Evolutionary conservation across 345 rosid species (phyloP).

Genomic region (Sisymbrium irio): DNA sequence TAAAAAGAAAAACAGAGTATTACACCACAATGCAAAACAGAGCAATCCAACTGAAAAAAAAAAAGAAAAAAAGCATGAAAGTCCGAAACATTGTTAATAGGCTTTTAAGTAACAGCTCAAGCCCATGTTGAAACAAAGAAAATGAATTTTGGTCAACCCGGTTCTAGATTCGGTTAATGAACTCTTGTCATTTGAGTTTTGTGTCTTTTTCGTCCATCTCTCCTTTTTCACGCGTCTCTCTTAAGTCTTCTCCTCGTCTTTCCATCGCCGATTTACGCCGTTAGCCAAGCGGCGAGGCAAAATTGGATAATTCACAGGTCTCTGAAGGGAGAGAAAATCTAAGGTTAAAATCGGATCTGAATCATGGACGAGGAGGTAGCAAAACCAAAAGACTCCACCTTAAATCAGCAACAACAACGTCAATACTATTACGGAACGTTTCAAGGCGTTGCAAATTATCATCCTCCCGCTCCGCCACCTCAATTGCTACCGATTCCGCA

Average conservation of each 20-base stretch:
- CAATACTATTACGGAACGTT: constrained; percentile 72
- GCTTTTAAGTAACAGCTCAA: neutral
- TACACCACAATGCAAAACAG: no score
- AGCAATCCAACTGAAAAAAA: no score
- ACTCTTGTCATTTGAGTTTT: neutral
- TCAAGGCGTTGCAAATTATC: constrained; percentile 82
- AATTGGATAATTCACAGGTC: neutral
- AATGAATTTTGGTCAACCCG: neutral
- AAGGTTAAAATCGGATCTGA: constrained; percentile 5
- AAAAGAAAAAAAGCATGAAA: no score
- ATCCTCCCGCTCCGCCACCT: constrained; percentile 45
- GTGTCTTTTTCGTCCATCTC: neutral
- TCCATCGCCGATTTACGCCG: neutral
- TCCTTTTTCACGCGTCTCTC: neutral
- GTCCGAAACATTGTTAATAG: neutral
- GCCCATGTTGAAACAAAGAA: neutral
- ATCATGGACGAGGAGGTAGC: constrained; percentile 52
- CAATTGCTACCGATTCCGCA: constrained; percentile 47
- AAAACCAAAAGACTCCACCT: constrained; percentile 31
- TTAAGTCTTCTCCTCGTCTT: neutral
- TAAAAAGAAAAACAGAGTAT: no score
- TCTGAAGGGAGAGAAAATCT: neutral
- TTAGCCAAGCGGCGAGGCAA: neutral
- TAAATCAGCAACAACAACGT: constrained; percentile 30
- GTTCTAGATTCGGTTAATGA: neutral